A percentile compares a stretch with the other conserved stretches of the same genome.
phyloP scores from a whole-genome alignment of 78 protist genomes.

The Ministeria vibrans region DNA sequence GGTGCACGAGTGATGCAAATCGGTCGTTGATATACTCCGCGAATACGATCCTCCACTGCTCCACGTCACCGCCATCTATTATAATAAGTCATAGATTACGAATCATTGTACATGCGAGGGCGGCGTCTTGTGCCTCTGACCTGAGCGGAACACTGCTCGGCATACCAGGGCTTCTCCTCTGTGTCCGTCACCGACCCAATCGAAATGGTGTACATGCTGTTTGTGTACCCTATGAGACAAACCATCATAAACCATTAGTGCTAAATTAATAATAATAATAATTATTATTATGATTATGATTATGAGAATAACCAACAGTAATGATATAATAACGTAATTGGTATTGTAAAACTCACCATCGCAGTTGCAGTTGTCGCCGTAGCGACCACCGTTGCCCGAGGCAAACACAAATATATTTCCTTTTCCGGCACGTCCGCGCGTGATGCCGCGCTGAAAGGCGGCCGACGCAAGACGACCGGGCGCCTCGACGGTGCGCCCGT shows the following conservation, averaged over 20 bases:
- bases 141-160: neutral
- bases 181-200: neutral
- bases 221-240: too few species aligned
- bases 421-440: neutral
- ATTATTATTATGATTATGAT: too few species aligned
- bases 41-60: neutral
- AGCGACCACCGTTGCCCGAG: conserved; percentile 21
- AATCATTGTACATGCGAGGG: too few species aligned
- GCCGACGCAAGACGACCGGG: neutral
- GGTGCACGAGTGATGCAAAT: conserved; percentile 7
- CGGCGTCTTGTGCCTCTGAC: too few species aligned
- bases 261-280: too few species aligned
- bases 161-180: neutral
- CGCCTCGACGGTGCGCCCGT: conserved; percentile 8
- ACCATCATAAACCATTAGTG: too few species aligned
- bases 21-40: conserved; percentile 24
- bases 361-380: conserved; percentile 9
- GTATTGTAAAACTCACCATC: too few species aligned
- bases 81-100: too few species aligned
- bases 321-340: too few species aligned
- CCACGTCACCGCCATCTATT: neutral
- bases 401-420: conserved; percentile 10
- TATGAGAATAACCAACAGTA: too few species aligned
- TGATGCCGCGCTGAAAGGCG: neutral
- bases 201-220: neutral